phyloP scores from a whole-genome alignment of 306 rosid species.

The Mucuna pruriens region DNA sequence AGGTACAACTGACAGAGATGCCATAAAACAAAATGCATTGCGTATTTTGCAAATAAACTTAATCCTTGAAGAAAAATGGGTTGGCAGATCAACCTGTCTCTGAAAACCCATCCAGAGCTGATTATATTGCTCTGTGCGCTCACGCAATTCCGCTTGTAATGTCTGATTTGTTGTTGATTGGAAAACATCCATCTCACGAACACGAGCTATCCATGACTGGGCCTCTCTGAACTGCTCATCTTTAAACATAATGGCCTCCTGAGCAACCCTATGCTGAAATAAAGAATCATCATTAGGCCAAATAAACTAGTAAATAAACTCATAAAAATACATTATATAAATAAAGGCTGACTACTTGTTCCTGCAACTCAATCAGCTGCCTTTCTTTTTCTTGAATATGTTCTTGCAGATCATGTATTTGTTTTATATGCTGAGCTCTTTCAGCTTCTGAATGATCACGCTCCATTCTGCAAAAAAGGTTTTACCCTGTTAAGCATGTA shows the following conservation, averaged over 20 bases:
- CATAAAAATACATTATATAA: slow-evolving; percentile 5
- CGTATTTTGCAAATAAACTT: neutral
- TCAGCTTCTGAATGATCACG: slow-evolving; percentile 95
- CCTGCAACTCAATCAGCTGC: slow-evolving; percentile 90
- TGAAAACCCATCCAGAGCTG: slow-evolving; percentile 96
- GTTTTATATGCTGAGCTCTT: slow-evolving; percentile 90
- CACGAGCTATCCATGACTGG: slow-evolving; percentile 92
- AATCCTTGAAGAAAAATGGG: neutral
- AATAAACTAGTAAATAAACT: slow-evolving; percentile 4
- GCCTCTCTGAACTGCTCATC: slow-evolving; percentile 95
- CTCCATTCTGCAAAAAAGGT: slow-evolving; percentile 81
- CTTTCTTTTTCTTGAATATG: slow-evolving; percentile 95
- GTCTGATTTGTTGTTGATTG: slow-evolving; percentile 85
- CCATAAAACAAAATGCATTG: neutral
- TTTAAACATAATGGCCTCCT: slow-evolving; percentile 81
- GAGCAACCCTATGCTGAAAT: slow-evolving; percentile 93
- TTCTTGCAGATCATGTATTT: slow-evolving; percentile 88
- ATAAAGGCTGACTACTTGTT: slow-evolving; percentile 62
- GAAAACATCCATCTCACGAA: slow-evolving; percentile 91
- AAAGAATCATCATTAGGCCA: slow-evolving; percentile 39
- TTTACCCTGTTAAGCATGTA: slow-evolving; percentile 6
- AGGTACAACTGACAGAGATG: neutral
- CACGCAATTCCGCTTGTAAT: slow-evolving; percentile 88
- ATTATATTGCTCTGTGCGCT: slow-evolving; percentile 90
- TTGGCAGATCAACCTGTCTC: slow-evolving; percentile 75